A percentile compares a stretch with the other conserved stretches of the same genome.
phyloP scores from a whole-genome alignment of 805 yeast genomes.

The Kodamaea nitidulidarum region DNA sequence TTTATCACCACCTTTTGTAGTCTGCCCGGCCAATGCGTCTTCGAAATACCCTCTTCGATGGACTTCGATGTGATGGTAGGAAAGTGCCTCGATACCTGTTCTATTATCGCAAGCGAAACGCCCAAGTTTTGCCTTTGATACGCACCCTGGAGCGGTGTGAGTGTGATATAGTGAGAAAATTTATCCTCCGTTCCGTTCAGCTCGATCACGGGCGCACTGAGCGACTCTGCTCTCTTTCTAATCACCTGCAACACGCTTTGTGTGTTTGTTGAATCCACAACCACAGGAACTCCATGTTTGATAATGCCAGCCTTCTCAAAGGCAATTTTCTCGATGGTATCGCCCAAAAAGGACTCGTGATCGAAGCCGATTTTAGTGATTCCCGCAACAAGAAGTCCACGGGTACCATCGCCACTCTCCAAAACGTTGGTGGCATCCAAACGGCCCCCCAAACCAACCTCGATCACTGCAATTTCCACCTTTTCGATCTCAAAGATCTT shows the following conservation, averaged over 20 bases:
- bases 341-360: conserved; percentile 75
- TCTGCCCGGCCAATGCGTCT: conserved; percentile 83
- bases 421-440: conserved; percentile 85
- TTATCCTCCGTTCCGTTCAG: conserved; percentile 16
- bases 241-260: conserved; percentile 48
- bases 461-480: conserved; percentile 78
- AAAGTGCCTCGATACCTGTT: conserved; percentile 22
- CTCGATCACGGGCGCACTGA: conserved; percentile 24
- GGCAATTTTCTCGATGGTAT: conserved; percentile 63
- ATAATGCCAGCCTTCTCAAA: conserved; percentile 83
- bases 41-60: conserved; percentile 48
- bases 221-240: conserved; percentile 26
- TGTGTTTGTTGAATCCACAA: conserved; percentile 68
- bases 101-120: conserved; percentile 58
- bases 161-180: conserved; percentile 26
- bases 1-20: conserved; percentile 45
- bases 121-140: conserved; percentile 72
- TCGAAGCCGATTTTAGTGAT: conserved; percentile 85
- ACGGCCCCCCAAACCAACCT: conserved; percentile 91
- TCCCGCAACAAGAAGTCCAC: conserved; percentile 48
- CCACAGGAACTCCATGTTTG: conserved; percentile 55
- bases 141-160: conserved; percentile 61
- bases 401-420: conserved; percentile 20
- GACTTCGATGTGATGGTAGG: conserved; percentile 26
- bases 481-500: conserved; percentile 57